Conservation (phyloP, 1,284 basidiomycete species). For the Ganoderma lucidum region DNA sequence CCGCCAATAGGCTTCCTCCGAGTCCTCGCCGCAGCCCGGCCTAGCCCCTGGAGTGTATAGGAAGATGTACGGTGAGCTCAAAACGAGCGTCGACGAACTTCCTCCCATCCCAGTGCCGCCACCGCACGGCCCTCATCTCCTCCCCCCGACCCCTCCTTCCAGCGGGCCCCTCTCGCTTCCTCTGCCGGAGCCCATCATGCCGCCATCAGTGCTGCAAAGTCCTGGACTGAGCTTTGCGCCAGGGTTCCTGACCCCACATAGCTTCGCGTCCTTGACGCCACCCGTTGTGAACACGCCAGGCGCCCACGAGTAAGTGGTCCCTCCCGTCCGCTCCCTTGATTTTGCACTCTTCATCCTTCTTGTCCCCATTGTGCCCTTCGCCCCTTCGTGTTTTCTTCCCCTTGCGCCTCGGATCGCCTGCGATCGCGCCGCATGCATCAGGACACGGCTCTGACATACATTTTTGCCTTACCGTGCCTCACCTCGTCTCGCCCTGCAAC, state of each 20-base stretch:
- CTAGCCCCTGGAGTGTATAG: conserved; percentile 20
- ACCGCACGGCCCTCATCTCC: conserved; percentile 28
- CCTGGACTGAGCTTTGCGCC: conserved; percentile 21
- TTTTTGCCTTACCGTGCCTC: background rate
- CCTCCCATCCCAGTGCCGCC: conserved; percentile 30
- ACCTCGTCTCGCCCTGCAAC: background rate
- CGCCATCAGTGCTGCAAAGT: conserved; percentile 17
- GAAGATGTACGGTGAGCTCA: conserved; percentile 27
- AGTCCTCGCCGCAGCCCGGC: conserved; percentile 22
- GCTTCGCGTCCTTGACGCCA: conserved; percentile 31
- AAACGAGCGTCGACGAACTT: conserved; percentile 25
- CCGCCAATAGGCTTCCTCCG: conserved; percentile 13
- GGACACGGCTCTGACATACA: background rate
- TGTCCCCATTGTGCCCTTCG: background rate
- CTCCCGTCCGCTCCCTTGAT: background rate
- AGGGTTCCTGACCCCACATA: conserved; percentile 30
- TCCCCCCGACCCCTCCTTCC: conserved; percentile 30
- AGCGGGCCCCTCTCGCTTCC: conserved; percentile 25
- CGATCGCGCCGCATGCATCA: conserved; percentile 3
- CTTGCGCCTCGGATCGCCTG: conserved; percentile 5
- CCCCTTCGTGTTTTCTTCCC: background rate
- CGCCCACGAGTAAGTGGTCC: conserved; percentile 30
- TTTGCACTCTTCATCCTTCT: background rate
- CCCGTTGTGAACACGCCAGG: conserved; percentile 29
- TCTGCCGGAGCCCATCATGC: conserved; percentile 19